Evolutionary conservation across 192 early-diverging fungal genomes (phyloP), one percentile per base, ranked within the genome.

Genomic region (Rhizophlyctis rosea): DNA sequence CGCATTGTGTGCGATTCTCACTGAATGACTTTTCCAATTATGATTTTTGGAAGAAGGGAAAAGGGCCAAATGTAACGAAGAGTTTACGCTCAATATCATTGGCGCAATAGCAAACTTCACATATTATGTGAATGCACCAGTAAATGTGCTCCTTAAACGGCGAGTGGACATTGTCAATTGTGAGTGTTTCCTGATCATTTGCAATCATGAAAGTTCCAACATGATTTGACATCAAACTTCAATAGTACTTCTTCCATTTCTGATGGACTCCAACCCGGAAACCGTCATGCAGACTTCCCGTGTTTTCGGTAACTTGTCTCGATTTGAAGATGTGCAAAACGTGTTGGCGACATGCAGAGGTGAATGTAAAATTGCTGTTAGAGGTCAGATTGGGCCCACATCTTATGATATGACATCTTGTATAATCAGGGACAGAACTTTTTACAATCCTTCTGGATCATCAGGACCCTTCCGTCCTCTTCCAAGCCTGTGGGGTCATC

Each of bases 81-180:
- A 81, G 50, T 61, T 81, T 5, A 44, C 76, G 2, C 66, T 81
- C 33, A 81, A 81, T 36, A 50, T 74, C 25, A 57, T 67, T 18
- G 73, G 70, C 0, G 72, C 70, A 1, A 31, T 81, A 16, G 75
- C 79, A 27, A 81, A 81, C 56, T 70, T 81, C 33, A 72, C 73
- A 3, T 81, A 69, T 39, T 81, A 81, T 51, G 25, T 25, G 25
- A 18, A 23, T 44, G 39, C 18, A 13, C n/a, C 7, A 18, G 34
- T 7, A 69, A 76, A 34, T 59, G 54, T 28, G 25, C n/a, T 80
- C 4, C 32, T 71, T 21, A 30, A 36, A 27, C 59, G 47, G n/a
- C 27, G 34, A 21, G 25, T 54, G 21, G 54, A 71, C n/a, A 67
- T 76, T 11, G 58, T 67, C 14, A 49, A 67, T 51, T 16, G 73